Evolutionary conservation across 2,329 filamentous ascomycete species (phyloP), one percentile per base, ranked within the genome.

Genomic region (Alternaria triticina): DNA sequence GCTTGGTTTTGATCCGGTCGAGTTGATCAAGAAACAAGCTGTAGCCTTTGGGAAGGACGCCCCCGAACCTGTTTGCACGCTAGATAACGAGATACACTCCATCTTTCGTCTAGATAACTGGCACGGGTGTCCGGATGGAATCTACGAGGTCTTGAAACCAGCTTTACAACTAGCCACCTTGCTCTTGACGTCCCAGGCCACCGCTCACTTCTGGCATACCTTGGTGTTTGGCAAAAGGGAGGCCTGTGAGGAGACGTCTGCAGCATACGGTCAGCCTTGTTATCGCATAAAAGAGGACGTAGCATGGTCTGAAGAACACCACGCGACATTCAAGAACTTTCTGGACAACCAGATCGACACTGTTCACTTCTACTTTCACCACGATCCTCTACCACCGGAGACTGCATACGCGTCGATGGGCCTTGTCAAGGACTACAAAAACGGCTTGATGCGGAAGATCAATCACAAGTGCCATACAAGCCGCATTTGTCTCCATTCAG

Each of bases 1-100:
- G 43, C 72, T 79, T 36, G 79, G 79, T 0, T 81, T 81, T 56
- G 78, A 81, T 56, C 78, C 79, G 17, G 71, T 77, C 36, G 77
- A 81, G 22, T 59, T 81, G 46, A 79, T 81, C 55, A 79, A 75
- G 49, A 79, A 79, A 50, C 77, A 79, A 70, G 79, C 79, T 36
- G 74, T 81, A 10, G 72, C 71, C 6, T 77, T 80, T 47, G 61
- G 73, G 8, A 64, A 75, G 25, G 54, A 72, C 20, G 33, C 64
- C 8, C 44, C 64, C 3, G 61, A 70, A 20, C 68, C 65, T 17
- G 30, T 62, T 3, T 79, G 70, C 20, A 80, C 74, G 17, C 71
- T 81, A n/a, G 70, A 73, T 28, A 79, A 77, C 44, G 73, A 77
- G 1, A 75, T 80, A 20, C 78, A 80, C 57, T 67, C 76, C 3